Conservation (phyloP, 805 yeast species). For the Nakazawaea peltata region DNA sequence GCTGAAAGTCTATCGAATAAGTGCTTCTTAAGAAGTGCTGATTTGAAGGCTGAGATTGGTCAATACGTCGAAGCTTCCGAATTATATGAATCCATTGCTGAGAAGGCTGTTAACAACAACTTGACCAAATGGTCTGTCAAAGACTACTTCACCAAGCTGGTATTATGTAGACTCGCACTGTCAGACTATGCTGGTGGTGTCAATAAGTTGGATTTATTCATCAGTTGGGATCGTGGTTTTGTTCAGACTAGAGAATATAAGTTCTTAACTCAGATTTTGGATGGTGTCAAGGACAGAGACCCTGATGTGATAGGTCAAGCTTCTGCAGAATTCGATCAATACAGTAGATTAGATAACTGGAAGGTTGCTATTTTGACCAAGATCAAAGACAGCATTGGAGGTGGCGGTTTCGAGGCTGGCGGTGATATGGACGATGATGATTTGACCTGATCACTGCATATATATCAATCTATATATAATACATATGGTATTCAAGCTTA, state of each 20-base stretch:
- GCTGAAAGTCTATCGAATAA: constrained; percentile 88
- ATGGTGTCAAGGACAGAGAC: constrained; percentile 75
- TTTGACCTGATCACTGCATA: constrained; percentile 7
- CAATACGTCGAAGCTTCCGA: constrained; percentile 70
- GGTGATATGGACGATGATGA: constrained; percentile 24
- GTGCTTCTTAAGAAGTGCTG: constrained; percentile 85
- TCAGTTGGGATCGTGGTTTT: constrained; percentile 70
- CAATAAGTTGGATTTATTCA: constrained; percentile 55
- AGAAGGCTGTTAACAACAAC: constrained; percentile 63
- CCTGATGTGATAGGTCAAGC: constrained; percentile 64
- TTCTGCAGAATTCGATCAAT: constrained; percentile 81
- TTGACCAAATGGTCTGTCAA: constrained; percentile 87
- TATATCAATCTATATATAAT: too few relatives aligned
- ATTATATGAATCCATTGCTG: constrained; percentile 70
- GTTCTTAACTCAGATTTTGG: constrained; percentile 57
- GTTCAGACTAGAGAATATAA: constrained; percentile 68
- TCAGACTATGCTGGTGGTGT: constrained; percentile 84
- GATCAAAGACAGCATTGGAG: constrained; percentile 62
- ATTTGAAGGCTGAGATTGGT: constrained; percentile 53
- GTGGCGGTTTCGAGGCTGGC: constrained; percentile 16
- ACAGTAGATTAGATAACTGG: constrained; percentile 83
- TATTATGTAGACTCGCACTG: constrained; percentile 74
- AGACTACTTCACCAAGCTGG: constrained; percentile 81
- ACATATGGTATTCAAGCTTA: too few relatives aligned
- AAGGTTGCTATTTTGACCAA: constrained; percentile 77